A percentile compares a stretch with the other conserved stretches of the same genome.
phyloP scores from a whole-genome alignment of 768 basidiomycete genomes.

The Hydnomerulius pinastri region DNA sequence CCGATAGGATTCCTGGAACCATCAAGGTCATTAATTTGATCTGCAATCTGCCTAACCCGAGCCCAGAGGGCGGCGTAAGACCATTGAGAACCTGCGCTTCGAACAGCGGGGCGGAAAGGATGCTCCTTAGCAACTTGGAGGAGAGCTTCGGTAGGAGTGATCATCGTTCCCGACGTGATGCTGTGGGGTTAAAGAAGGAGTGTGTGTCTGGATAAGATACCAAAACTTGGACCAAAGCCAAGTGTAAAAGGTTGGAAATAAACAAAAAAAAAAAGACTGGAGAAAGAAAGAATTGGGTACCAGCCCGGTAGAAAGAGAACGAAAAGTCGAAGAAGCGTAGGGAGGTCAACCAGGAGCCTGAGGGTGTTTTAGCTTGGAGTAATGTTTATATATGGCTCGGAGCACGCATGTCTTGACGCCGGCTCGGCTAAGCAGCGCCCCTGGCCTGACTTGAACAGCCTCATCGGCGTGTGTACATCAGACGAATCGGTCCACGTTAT shows the following conservation, averaged over 20 bases:
- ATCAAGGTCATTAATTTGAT: constrained; percentile 19
- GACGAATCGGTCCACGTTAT: background rate
- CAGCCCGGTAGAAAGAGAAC: constrained; percentile 17
- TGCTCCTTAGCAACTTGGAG: constrained; percentile 30
- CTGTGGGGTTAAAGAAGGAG: constrained; percentile 7
- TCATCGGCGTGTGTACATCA: background rate
- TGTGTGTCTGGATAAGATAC: background rate
- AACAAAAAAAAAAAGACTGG: background rate
- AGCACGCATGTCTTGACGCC: background rate
- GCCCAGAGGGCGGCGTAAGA: constrained; percentile 35
- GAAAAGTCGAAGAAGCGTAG: constrained; percentile 9
- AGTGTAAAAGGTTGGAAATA: background rate
- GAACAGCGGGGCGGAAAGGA: constrained; percentile 24
- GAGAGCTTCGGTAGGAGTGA: constrained; percentile 33
- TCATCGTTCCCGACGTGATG: constrained; percentile 15
- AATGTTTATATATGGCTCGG: constrained; percentile 13
- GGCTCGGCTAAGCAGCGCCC: background rate
- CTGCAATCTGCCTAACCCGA: constrained; percentile 28
- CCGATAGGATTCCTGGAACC: constrained; percentile 21
- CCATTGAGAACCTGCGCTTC: constrained; percentile 22
- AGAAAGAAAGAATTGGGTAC: constrained; percentile 11
- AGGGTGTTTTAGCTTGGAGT: background rate
- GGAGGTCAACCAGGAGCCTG: constrained; percentile 28
- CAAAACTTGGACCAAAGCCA: constrained; percentile 7
- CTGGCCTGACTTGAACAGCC: background rate